Conservation (phyloP, 202 grass and related monocot genomes). For the Panicum hallii region DNA sequence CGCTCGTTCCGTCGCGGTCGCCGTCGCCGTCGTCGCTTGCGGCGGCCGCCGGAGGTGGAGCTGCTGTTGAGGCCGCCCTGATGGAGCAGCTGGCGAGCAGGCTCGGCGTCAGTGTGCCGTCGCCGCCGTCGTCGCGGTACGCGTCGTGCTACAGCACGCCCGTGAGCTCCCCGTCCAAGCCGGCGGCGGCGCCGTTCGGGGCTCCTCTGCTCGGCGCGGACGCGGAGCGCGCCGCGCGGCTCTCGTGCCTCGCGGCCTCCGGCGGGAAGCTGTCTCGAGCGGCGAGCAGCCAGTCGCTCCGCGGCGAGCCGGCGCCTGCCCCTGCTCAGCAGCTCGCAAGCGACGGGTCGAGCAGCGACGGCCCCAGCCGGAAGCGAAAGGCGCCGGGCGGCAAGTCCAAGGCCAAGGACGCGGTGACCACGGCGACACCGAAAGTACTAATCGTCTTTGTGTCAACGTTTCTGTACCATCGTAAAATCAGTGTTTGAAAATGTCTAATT, state of each 20-base stretch:
- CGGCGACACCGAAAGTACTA: constrained; percentile 29
- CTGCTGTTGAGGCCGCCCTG: constrained; percentile 25
- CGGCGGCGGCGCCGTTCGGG: neutral
- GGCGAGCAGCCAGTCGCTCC: constrained; percentile 50
- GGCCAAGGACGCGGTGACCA: constrained; percentile 35
- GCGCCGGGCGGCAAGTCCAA: constrained; percentile 26
- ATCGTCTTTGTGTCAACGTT: constrained; percentile 9
- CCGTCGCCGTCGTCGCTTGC: constrained; percentile 38
- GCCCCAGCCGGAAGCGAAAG: constrained; percentile 65
- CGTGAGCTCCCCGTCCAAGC: constrained; percentile 51
- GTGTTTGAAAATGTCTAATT: neutral
- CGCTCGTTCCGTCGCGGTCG: constrained; percentile 44
- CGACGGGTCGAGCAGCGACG: constrained; percentile 19
- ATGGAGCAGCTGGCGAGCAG: constrained; percentile 61
- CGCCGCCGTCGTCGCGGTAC: constrained; percentile 37
- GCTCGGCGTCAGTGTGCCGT: constrained; percentile 51
- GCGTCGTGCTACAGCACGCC: constrained; percentile 67
- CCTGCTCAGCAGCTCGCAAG: neutral
- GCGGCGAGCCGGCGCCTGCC: neutral
- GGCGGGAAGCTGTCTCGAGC: constrained; percentile 42
- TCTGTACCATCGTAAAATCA: neutral
- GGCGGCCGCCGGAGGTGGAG: neutral
- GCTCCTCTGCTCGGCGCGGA: constrained; percentile 22
- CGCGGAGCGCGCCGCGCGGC: constrained; percentile 23
- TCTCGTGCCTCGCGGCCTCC: constrained; percentile 37